A percentile compares a stretch with the other conserved stretches of the same genome.
Conservation (phyloP, 179 eudicot genomes). For the Spergularia azorica region DNA sequence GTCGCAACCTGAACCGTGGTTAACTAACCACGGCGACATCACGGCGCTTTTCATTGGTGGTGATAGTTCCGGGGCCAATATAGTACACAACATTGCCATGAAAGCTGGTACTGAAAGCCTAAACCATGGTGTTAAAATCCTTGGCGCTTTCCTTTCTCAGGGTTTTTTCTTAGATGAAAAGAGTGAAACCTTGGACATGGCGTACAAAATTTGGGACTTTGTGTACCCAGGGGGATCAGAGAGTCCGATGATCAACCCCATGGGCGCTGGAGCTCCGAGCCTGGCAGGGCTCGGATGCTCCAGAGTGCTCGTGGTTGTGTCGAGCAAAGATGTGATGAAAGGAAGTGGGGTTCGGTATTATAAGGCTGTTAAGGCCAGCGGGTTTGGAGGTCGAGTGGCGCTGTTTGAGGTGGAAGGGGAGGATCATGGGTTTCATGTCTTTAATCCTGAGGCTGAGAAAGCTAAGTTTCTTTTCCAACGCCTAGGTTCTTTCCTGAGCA, state of each 20-base stretch:
- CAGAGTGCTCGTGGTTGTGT: constrained; percentile 38
- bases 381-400: constrained; percentile 50
- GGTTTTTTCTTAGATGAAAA: constrained; percentile 16
- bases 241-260: constrained; percentile 45
- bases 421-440: constrained; percentile 26
- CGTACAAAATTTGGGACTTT: constrained; percentile 34
- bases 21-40: constrained; percentile 6
- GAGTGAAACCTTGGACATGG: constrained; percentile 10
- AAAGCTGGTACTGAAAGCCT: constrained; percentile 13
- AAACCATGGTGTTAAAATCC: constrained; percentile 11
- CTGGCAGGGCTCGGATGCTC: constrained; percentile 38
- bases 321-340: constrained; percentile 37
- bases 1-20: constrained; percentile 29
- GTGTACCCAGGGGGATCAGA: constrained; percentile 44
- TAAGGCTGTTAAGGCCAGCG: constrained; percentile 40
- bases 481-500: constrained; percentile 39
- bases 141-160: constrained; percentile 20
- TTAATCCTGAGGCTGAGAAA: constrained; percentile 33
- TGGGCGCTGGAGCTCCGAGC: constrained; percentile 39
- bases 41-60: constrained; percentile 20
- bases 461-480: constrained; percentile 39
- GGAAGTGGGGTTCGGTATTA: constrained; percentile 35
- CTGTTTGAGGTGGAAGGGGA: constrained; percentile 45
- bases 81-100: constrained; percentile 26
- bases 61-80: constrained; percentile 26